Conservation (phyloP, 306 rosid species). For the Rosa rugosa region DNA sequence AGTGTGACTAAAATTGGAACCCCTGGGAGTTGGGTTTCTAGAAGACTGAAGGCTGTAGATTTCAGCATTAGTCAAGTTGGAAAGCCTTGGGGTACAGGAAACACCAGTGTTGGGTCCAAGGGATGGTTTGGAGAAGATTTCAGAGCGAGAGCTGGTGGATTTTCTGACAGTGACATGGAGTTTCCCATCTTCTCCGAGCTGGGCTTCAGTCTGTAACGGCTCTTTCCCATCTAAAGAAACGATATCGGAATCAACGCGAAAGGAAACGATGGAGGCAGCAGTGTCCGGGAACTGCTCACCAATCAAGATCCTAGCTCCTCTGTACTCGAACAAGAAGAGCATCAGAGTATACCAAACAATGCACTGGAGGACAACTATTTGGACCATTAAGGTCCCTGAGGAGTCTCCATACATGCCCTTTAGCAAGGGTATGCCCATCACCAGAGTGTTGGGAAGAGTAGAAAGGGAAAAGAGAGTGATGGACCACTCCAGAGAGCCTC, state of each 20-base stretch:
- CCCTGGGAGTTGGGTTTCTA: slow-evolving; percentile 81
- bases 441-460: slow-evolving; percentile 76
- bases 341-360: slow-evolving; percentile 79
- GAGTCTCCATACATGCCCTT: slow-evolving; percentile 76
- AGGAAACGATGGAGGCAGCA: slow-evolving; percentile 67
- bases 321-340: slow-evolving; percentile 76
- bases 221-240: slow-evolving; percentile 77
- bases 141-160: slow-evolving; percentile 64
- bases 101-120: slow-evolving; percentile 64
- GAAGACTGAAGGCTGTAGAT: slow-evolving; percentile 77
- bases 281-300: slow-evolving; percentile 86
- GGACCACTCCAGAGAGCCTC: slow-evolving; percentile 75
- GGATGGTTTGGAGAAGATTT: slow-evolving; percentile 57
- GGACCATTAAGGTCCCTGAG: slow-evolving; percentile 69
- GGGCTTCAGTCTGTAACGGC: slow-evolving; percentile 71
- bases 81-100: slow-evolving; percentile 69
- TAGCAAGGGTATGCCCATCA: slow-evolving; percentile 79
- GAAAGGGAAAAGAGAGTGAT: slow-evolving; percentile 81
- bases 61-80: slow-evolving; percentile 79
- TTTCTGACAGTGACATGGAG: slow-evolving; percentile 73
- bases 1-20: slow-evolving; percentile 75
- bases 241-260: slow-evolving; percentile 76
- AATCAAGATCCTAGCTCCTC: slow-evolving; percentile 74
- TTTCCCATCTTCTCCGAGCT: slow-evolving; percentile 80
- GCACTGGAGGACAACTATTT: slow-evolving; percentile 78